Conservation (phyloP, 805 yeast species). For the Kazachstania psychrophila region DNA sequence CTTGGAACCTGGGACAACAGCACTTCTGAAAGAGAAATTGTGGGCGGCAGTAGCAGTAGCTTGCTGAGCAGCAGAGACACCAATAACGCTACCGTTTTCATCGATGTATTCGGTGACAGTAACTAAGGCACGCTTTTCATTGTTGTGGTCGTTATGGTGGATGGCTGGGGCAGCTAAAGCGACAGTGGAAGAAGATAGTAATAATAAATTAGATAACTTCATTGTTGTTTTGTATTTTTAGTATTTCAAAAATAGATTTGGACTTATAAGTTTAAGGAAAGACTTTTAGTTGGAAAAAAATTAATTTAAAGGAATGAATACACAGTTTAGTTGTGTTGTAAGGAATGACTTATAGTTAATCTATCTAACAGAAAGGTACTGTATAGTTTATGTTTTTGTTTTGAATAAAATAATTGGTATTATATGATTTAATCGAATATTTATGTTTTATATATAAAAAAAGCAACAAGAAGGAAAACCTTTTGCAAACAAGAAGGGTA, state of each 20-base stretch:
- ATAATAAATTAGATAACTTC: slow-evolving; percentile 19
- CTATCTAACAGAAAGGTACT: not conserved
- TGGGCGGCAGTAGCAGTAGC: slow-evolving; percentile 23
- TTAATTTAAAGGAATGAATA: slow-evolving; percentile 2
- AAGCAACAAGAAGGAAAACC: too few relatives aligned
- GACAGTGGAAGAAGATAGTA: slow-evolving; percentile 19
- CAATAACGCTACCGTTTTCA: slow-evolving; percentile 23
- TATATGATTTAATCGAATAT: too few relatives aligned
- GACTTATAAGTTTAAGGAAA: slow-evolving; percentile 7
- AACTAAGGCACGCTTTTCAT: slow-evolving; percentile 26
- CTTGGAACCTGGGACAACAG: slow-evolving; percentile 11
- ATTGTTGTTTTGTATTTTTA: slow-evolving; percentile 5
- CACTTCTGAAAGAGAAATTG: slow-evolving; percentile 5
- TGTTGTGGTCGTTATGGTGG: slow-evolving; percentile 17
- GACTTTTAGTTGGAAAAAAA: slow-evolving; percentile 9
- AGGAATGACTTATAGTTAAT: slow-evolving; percentile 3
- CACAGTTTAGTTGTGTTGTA: slow-evolving; percentile 1
- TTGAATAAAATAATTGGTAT: too few relatives aligned
- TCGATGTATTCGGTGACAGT: slow-evolving; percentile 29
- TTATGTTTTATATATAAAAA: too few relatives aligned
- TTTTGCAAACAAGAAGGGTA: too few relatives aligned
- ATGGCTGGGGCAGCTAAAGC: slow-evolving; percentile 26
- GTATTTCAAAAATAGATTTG: not conserved
- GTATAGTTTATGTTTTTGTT: too few relatives aligned
- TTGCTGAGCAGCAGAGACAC: slow-evolving; percentile 9